A percentile compares a stretch with the other conserved stretches of the same genome.
Conservation (phyloP, 805 yeast species). For the Candida montana region DNA sequence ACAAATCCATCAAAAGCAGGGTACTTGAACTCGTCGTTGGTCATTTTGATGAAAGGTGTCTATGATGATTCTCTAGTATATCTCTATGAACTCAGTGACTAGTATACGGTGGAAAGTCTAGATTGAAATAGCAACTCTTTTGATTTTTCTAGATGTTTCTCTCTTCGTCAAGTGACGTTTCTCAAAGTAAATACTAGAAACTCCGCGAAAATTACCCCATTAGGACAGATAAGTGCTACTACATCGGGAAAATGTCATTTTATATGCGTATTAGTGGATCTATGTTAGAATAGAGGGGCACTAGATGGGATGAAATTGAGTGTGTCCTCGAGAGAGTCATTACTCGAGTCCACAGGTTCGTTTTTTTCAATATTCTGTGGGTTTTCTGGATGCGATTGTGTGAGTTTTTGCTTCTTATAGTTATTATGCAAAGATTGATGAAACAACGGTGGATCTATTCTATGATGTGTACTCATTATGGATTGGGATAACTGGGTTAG, state of each 20-base stretch:
- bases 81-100: no score
- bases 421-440: no score
- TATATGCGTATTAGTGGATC: no score
- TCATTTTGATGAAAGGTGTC: background rate
- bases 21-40: slow-evolving; percentile 2
- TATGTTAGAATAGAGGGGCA: slow-evolving; percentile 7
- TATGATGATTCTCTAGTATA: no score
- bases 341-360: background rate
- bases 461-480: background rate
- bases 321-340: background rate
- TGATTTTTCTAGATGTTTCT: background rate
- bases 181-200: background rate
- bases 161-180: background rate
- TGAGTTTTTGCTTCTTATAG: background rate
- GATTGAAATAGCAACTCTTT: no score
- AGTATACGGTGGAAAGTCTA: no score
- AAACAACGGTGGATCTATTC: no score
- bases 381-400: background rate
- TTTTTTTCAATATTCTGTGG: background rate
- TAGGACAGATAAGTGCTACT: background rate
- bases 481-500: slow-evolving; percentile 16
- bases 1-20: slow-evolving; percentile 16
- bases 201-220: slow-evolving; percentile 4
- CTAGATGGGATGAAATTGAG: slow-evolving; percentile 12
- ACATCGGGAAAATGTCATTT: no score